Evolutionary conservation across 257 asterid species (phyloP).

Genomic region (Asclepias syriaca): DNA sequence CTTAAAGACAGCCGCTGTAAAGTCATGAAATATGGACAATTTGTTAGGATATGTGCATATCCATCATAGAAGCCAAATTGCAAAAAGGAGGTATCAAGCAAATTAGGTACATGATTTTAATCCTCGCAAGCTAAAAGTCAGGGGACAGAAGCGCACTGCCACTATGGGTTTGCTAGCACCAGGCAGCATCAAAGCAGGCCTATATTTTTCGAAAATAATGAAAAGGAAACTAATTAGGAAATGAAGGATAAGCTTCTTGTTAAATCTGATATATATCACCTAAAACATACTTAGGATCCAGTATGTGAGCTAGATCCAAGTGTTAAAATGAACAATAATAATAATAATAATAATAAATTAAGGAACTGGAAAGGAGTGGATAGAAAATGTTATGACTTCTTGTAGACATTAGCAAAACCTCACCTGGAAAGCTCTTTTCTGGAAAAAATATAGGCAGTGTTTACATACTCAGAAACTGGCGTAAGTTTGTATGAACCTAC

Average conservation of each 20-base stretch:
- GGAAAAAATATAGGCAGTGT: slow-evolving; percentile 79
- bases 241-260: background rate
- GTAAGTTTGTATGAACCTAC: slow-evolving; percentile 76
- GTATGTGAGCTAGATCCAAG: background rate
- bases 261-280: background rate
- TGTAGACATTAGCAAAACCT: slow-evolving; percentile 23
- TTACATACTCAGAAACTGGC: slow-evolving; percentile 58
- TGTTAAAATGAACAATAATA: background rate
- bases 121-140: slow-evolving; percentile 55
- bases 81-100: slow-evolving; percentile 4
- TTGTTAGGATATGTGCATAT: slow-evolving; percentile 14
- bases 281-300: background rate
- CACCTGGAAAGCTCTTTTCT: slow-evolving; percentile 94
- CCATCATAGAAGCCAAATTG: background rate
- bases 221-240: slow-evolving; percentile 12
- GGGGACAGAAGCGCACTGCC: slow-evolving; percentile 95
- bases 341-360: background rate
- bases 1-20: slow-evolving; percentile 66
- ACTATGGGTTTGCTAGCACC: slow-evolving; percentile 95
- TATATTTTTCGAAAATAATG: slow-evolving; percentile 24
- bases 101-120: slow-evolving; percentile 50
- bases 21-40: slow-evolving; percentile 10
- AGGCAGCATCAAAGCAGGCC: slow-evolving; percentile 98
- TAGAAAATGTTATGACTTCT: background rate
- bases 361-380: background rate